A percentile compares a stretch with the other conserved stretches of the same genome.
Conservation (phyloP, 257 asterid species). For the Linderniella brevidens region DNA sequence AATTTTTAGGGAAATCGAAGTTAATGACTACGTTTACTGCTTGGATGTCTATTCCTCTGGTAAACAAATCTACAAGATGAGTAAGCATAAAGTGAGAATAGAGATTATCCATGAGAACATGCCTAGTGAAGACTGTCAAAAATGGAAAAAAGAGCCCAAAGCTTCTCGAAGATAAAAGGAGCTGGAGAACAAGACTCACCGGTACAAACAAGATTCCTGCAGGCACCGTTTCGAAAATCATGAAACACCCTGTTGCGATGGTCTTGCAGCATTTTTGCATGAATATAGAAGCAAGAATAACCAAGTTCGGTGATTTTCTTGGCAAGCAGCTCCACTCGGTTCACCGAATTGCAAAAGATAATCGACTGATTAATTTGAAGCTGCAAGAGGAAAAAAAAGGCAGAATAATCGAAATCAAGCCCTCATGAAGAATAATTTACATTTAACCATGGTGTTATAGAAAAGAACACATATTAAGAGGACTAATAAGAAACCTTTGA, state of each 20-base stretch:
- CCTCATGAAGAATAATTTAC: too few relatives aligned
- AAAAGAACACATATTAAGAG: too few relatives aligned
- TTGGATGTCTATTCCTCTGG: constrained; percentile 85
- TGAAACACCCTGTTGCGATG: too few relatives aligned
- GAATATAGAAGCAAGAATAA: constrained; percentile 86
- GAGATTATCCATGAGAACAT: too few relatives aligned
- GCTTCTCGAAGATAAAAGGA: neutral
- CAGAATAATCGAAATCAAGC: too few relatives aligned
- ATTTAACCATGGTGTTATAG: too few relatives aligned
- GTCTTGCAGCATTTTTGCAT: constrained; percentile 63
- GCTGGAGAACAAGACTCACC: constrained; percentile 21
- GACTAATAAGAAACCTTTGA: too few relatives aligned
- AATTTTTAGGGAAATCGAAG: constrained; percentile 39
- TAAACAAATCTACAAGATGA: constrained; percentile 51
- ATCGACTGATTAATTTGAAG: constrained; percentile 93
- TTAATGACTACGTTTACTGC: constrained; percentile 45
- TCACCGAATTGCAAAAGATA: constrained; percentile 87
- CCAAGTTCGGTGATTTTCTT: constrained; percentile 92
- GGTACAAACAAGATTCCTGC: constrained; percentile 94
- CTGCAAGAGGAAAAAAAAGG: constrained; percentile 23
- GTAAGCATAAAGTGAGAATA: neutral
- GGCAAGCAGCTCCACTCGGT: constrained; percentile 88
- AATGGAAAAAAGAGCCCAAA: too few relatives aligned
- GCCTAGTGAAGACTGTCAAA: too few relatives aligned
- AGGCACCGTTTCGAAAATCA: constrained; percentile 67